Base-by-base conservation (phyloP, 305 asterid genomes). In the Coffea humblotiana region DNA sequence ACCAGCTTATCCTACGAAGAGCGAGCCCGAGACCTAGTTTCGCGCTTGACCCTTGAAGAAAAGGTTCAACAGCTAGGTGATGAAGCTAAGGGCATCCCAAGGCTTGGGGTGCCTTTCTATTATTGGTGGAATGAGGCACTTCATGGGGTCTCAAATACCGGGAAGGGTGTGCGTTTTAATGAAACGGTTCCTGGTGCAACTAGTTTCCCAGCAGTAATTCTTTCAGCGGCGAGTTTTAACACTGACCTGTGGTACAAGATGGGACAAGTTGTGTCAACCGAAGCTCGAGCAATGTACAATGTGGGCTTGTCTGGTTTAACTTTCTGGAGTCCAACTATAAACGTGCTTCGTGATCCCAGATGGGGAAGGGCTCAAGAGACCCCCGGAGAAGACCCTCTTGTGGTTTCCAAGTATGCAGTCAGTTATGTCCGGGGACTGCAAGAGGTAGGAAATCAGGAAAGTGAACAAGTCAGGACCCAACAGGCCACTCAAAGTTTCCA, bases 61-160 rank as follows among this genome's bases (percentile, higher is more conserved):
- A 84, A 84, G 47, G 84, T 77, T 52, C 67, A 76, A 43, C 78
- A 75, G 15, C 60, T 84, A 19, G 78, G 74, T 8, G 75, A 78
- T 85, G 82, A 83, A 77, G 93, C 94, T 13, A 27, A 82, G 21
- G 93, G 92, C n/a, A 71, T 90, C 69, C 87, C 92, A 18, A 84
- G 93, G 51, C 83, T 92, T 0, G 92, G 93, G 32, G 75, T 92
- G 40, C 92, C 92, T 43, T 84, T 88, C 76, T 90, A 92, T 81
- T 87, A 87, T 58, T 90, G 93, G 97, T 90, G 97, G 97, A 90
- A 92, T 47, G 94, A 92, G 88, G 94, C 97, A 32, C 87, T 92
- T 43, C 94, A 92, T 63, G 97, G 94, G 4, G 97, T 92, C 23
- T 90, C 92, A 29, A 71, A 80, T 35, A 86, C 88, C 27, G 54